Evolutionary conservation across 2,329 filamentous ascomycete genomes (phyloP), one percentile per base, ranked within the genome.

Genomic region (Pestalotiopsis sp.): DNA sequence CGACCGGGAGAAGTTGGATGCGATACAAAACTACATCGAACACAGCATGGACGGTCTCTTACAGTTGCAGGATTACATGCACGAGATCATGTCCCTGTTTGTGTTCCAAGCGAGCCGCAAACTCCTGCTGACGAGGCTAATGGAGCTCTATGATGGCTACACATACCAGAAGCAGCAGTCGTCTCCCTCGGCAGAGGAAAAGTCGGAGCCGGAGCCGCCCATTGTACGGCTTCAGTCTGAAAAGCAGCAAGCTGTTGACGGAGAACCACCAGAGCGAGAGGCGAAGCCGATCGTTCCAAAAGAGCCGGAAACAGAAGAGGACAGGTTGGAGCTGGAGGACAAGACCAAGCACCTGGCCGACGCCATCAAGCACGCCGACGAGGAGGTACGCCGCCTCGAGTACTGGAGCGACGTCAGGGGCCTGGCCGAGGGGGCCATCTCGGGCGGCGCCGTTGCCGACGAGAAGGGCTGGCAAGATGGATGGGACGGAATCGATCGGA

Each of bases 1-100:
- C 72, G 96, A 99, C 77, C 89, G 96, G 41, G 95, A 98, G 82
- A 98, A 96, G 82, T 90, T 97, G 69, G 91, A 95, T 70, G 91
- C 92, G 0, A 87, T 98, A 25, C 90, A 92, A 74, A 92, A 88
- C 71, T 99, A 97, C 76, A 84, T 98, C n/a, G 84, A 90, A 57
- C 86, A 96, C 66, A 93, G 89, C 23, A 89, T 88, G 5, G 90
- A 92, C 27, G 94, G 98, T 73, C 82, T 98, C 36, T 86, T 86
- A 66, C 92, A 94, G 70, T 83, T 99, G 23, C 86, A 92, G 70
- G 86, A 92, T 67, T 86, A 91, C 77, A 95, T 97, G 86, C 91
- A 93, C 67, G 90, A 94, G 59, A 92, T 97, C 73, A 95, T 97
- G 94, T 85, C 89, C 0, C 85, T 92, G 68, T 93, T 98, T 75